Evolutionary conservation across 257 asterid genomes (phyloP), one percentile per base, ranked within the genome.

Genomic region (Solanum ossicruentum): DNA sequence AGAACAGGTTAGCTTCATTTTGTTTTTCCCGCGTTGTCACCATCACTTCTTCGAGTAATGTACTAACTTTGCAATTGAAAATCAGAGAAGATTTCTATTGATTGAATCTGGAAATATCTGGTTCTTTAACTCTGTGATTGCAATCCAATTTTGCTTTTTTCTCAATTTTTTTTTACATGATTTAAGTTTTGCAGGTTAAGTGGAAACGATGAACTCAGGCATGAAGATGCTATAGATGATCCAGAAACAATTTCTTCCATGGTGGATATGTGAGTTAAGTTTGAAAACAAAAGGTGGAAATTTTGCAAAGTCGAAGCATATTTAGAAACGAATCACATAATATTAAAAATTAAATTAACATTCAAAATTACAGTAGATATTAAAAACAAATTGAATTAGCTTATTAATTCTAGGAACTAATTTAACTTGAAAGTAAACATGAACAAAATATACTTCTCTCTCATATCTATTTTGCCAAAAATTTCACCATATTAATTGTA

Each of bases 221-320:
- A 90, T 58, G 90, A 88, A 45, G 82, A 89, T 10, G 93, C 93
- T 13, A 94, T 89, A 20, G 94, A 91, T 67, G 92, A 94, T 89
- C 99, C 98, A 58, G 99, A 94, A 60, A 85, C 89, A 49, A 92
- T 93, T 17, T 94, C 93, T 63, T 87, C 92, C 54, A 89, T 91
- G 91, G 98, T 95, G 86, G 84, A 89, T 63, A 92, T 87, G 98
- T 93, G 89, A 88, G 98, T 84, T 70, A 67, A 16, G 65, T 72
- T 45, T 72, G 55, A 72, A 67, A 67, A 49, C 57, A 45, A 26
- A 21, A 72, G 10, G 36, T 45, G 9, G 45, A 72, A 41, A 12
- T 45, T n/a, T 7, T 3, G 57, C 57, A 45, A 72, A n/a, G 12
- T 45, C n/a, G 80, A 72, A 72, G 36, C 80, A 72, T n/a, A n/a